Evolutionary conservation across 176 grass and related monocot species (phyloP).

Genomic region (Poa pratensis): DNA sequence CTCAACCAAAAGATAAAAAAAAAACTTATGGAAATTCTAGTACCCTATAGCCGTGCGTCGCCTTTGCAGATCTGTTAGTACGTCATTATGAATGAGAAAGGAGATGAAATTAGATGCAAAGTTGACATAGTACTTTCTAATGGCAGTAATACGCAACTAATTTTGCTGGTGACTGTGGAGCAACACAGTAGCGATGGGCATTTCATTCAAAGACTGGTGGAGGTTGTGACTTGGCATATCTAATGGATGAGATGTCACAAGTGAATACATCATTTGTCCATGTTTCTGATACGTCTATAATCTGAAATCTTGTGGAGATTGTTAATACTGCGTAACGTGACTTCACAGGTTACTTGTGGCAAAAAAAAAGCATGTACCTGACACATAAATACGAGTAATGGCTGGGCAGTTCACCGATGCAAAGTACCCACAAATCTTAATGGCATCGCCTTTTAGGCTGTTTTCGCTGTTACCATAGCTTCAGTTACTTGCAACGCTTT

Average conservation of each 20-base stretch:
- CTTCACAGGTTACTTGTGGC: constrained; percentile 40
- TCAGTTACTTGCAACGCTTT: constrained; percentile 35
- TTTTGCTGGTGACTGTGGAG: constrained; percentile 16
- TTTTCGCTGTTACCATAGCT: constrained; percentile 40
- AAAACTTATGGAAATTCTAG: constrained; percentile 2
- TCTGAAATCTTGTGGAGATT: constrained; percentile 2
- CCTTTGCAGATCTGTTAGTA: constrained; percentile 38
- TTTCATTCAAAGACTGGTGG: not conserved
- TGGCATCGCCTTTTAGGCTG: constrained; percentile 42
- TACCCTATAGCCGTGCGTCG: constrained; percentile 18
- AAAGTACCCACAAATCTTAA: constrained; percentile 49
- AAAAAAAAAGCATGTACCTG: constrained; percentile 32
- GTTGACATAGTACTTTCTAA: constrained; percentile 27
- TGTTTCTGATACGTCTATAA: constrained; percentile 28
- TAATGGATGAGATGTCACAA: constrained; percentile 44
- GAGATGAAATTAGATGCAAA: constrained; percentile 18
- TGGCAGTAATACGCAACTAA: constrained; percentile 18
- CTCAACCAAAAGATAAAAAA: constrained; percentile 19
- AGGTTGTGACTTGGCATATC: constrained; percentile 17
- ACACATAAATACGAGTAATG: constrained; percentile 54
- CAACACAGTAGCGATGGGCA: not conserved
- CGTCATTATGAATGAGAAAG: constrained; percentile 15
- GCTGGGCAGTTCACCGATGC: constrained; percentile 25
- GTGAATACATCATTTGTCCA: constrained; percentile 31
- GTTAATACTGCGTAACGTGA: constrained; percentile 38